These are phyloP conservation scores for Anthracocystis panici-leucophaei DNA, from an alignment of 1,284 basidiomycete genomes.

Conservation along the genomic window DNA sequence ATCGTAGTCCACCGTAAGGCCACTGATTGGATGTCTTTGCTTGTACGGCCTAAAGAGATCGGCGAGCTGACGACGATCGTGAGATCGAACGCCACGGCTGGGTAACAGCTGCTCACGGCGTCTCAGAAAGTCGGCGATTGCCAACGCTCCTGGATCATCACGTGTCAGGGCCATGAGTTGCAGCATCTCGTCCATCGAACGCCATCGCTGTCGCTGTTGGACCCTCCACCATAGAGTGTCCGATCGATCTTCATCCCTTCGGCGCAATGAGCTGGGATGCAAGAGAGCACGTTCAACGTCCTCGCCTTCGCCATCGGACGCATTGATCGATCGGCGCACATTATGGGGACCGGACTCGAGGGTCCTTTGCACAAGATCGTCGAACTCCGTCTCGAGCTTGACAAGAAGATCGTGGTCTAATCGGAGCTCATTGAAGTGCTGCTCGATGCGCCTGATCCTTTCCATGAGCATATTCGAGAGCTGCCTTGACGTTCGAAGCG, in stretches of 20 bases:
- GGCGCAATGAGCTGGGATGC: background rate
- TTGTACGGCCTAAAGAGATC: background rate
- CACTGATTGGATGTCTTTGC: background rate
- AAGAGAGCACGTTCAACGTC: background rate
- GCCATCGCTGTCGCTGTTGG: background rate
- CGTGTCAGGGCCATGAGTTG: background rate
- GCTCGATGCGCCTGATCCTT: background rate
- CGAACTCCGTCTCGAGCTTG: slow-evolving; percentile 8
- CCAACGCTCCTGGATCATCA: background rate
- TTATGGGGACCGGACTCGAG: background rate
- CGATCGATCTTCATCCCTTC: background rate
- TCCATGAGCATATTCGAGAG: no score
- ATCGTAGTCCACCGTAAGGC: background rate
- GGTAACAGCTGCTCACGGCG: background rate
- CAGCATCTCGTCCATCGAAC: background rate
- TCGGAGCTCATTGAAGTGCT: background rate
- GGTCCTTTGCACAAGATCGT: background rate
- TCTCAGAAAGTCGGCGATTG: slow-evolving; percentile 9
- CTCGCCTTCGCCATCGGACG: background rate
- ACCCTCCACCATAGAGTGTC: no score
- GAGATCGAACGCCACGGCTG: background rate
- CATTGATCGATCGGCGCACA: background rate
- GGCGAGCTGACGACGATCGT: background rate
- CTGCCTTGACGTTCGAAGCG: background rate
- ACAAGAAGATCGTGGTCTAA: slow-evolving; percentile 3